Evolutionary conservation across 306 rosid species (phyloP), one percentile per base, ranked within the genome.

Genomic region (Pterocarpus santalinus): DNA sequence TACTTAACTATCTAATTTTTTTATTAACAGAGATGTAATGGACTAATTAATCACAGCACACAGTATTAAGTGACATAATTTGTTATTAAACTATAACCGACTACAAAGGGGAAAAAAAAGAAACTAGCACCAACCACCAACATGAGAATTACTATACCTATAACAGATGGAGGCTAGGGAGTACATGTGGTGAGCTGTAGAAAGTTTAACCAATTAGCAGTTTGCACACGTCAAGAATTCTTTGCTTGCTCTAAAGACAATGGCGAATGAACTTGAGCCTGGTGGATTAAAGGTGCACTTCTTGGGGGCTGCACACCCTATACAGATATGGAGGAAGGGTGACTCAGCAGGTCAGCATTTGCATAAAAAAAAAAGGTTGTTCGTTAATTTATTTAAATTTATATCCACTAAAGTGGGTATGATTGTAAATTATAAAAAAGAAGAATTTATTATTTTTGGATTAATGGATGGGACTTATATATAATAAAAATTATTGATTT

Each of bases 201-300:
- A 74, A 62, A 62, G 56, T 60, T 41, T 14, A 67, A 16, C 68
- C 73, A 70, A 30, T 49, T 60, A 39, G 61, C 63, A 34, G 38
- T 49, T 71, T 34, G 58, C 73, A 69, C 65, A 60, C 63, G 55
- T 52, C 82, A 41, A 52, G 5, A 57, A 69, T 33, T 34, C 3
- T 60, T 82, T 35, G 30, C 75, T 7, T 68, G 2, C 8, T 38
- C 22, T 3, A 1, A 58, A 67, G 55, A 13, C n/a, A 62, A 38
- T 22, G 55, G 61, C 9, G 2, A 22, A 66, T 66, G 44, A 47
- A 41, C 3, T 78, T 39, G 67, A 39, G 67, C 3, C n/a, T 76
- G 49, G 46, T 34, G 63, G 64, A 2, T 64, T 10, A 17, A 64
- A 66, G 61, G 61, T 15, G 64, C 12, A 52, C 38, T 30, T 63